Evolutionary conservation across 805 yeast genomes (phyloP), one percentile per base, ranked within the genome.

Genomic region (Zygosaccharomyces pseudorouxii): DNA sequence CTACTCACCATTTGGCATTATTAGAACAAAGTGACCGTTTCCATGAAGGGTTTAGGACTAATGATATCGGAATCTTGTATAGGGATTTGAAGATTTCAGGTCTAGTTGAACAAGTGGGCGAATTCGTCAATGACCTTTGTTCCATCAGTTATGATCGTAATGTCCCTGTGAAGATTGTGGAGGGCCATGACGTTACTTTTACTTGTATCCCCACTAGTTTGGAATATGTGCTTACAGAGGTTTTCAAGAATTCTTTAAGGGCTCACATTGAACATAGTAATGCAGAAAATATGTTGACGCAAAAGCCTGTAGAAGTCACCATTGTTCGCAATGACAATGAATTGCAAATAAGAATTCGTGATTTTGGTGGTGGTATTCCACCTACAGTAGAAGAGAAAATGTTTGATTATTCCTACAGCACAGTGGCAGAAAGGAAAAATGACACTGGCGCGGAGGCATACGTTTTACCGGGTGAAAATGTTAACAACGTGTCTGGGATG

Each of bases 121-220:
- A 80, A 14, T 78, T 83, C 55, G 96, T 93, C 29, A 84, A 85
- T 53, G 97, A 88, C 58, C 79, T 92, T 68, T 82, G 93, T 38
- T 75, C 82, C 43, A 71, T 92, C 65, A 89, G 89, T 65, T 92
- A 88, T 59, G 96, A 92, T 58, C 84, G 81, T 56, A 71, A 78
- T 10, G 85, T 90, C 2, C 75, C 78, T 2, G 64, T 89, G 18
- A 61, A 68, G 20, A 75, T 89, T 23, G 82, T 84, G 40, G 69
- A 69, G 47, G 80, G 81, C n/a, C 70, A 69, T 29, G 77, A 79
- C 20, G 71, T 86, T 12, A 68, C 70, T 20, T 80, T 90, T 62
- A 92, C 97, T 0, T 92, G 89, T 64, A 84, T 92, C 38, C 88
- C 93, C 18, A 82, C 84, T 39, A 96, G 90, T 63, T 67, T 93